Base-by-base conservation (phyloP, 495 filamentous ascomycete genomes). In the Hypoxylon subgilvum region DNA sequence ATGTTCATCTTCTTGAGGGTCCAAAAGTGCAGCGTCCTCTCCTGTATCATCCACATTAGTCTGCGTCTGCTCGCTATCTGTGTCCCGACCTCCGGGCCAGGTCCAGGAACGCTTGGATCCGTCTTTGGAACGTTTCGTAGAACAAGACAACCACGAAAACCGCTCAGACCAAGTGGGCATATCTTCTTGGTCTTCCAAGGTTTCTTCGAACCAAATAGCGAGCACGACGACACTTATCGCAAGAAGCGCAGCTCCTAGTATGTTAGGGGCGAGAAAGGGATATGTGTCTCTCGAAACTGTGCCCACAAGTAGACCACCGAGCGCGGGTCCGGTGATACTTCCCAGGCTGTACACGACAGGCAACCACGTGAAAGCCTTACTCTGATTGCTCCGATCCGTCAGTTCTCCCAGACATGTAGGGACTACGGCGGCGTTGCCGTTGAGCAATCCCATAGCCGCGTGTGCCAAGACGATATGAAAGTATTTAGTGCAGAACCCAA, bases 401-500 rank as follows among this genome's bases (percentile, higher is more conserved):
- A 98, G 88, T 70, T 98, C 94, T 8, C 95, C 94, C 19, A 98
- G 76, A 51, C 91, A 94, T 1, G 95, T 96, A 19, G 90, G 92
- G 2, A 98, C 89, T 14, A 97, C 82, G 4, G 82, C 83, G 2
- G 83, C 81, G 61, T 98, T 98, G 8, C 95, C 94, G 69, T 97
- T 97, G 17, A 95, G 84, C 36, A 96, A 64, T 9, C 94, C 94
- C 90, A 96, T 96, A 32, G 93, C 73, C 0, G 86, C 84, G 68
- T 98, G 95, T 7, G 96, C 91, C 16, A 86, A 36, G 4, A 96
- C 79, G 6, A 96, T 86, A 65, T 97, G 92, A 77, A 81, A 85
- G 21, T 96, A 82, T 0, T 81, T 92, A 59, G 73, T 84, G 68
- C 91, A 92, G 60, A 97, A 91, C 1, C 94, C 94, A 69, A 97